Evolutionary conservation across 73 alveolate species (phyloP), one percentile per base, ranked within the genome.

Genomic region (Tetrahymena borealis): DNA sequence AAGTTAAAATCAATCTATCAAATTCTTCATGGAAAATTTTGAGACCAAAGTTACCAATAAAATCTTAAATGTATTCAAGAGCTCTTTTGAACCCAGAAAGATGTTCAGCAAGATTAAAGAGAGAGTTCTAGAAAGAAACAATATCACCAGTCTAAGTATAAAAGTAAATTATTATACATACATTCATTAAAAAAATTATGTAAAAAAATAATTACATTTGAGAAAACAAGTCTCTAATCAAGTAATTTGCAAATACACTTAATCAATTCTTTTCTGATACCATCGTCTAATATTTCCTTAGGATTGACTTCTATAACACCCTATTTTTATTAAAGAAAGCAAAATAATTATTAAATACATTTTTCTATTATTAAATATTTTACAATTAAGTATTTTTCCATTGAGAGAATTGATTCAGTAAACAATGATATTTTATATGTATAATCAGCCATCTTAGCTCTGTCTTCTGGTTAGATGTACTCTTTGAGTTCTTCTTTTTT

Each of bases 271-370:
- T 96, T 97, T 92, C 99, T 97, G 41, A 98, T 97, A 39, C 99
- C 99, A 92, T 98, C 98, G 40, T 97, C 99, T 94, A 98, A 94
- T 33, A 98, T 98, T 78, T 96, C 98, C 95, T 97, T 98, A 16
- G 99, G 99, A 85, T 98, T 99, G 32, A 98, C 98, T 95, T 98
- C 99, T 32, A 98, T 98, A 38, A 98, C 99, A 32, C 99, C 99
- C 98, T 97, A 96, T 33, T 5, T 1, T 60, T n/a, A n/a, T n/a
- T n/a, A n/a, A n/a, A 60, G 31, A 60, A 18, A 0, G 7, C 1
- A 28, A 20, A 60, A 18, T 5, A 15, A n/a, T 20, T 0, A 3
- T 15, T n/a, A 60, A 60, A 3, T 60, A 0, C n/a, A 60, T 24
- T 24, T 20, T 60, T 5, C 9, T 24, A 1, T 60, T 15, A 0